A percentile compares a stretch with the other conserved stretches of the same genome.
phyloP scores from a whole-genome alignment of 495 filamentous ascomycete species.

The Hyphodiscus hymeniophilus region DNA sequence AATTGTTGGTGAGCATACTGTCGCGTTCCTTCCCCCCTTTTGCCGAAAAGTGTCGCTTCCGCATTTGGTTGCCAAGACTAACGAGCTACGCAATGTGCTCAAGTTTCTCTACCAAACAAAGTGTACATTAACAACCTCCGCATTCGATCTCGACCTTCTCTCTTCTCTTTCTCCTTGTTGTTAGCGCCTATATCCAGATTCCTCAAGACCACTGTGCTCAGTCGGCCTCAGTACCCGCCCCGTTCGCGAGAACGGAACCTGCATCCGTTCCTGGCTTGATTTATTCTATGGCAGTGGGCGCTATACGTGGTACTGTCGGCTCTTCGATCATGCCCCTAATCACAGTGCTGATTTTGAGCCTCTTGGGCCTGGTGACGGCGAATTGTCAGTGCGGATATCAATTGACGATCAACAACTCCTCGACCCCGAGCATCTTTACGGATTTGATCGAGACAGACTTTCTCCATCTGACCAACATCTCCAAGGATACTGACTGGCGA shows the following conservation, averaged over 20 bases:
- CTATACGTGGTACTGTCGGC: neutral
- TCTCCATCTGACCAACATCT: constrained; percentile 41
- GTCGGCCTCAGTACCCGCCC: neutral
- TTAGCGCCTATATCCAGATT: no score
- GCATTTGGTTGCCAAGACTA: no score
- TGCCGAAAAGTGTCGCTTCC: no score
- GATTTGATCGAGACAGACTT: constrained; percentile 65
- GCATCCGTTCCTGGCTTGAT: neutral
- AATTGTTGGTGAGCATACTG: no score
- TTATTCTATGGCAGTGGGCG: neutral
- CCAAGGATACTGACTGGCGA: constrained; percentile 47
- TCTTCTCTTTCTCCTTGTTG: no score
- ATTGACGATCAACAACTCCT: constrained; percentile 29
- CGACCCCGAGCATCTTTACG: constrained; percentile 46
- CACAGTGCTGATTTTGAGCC: constrained; percentile 9
- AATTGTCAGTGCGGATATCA: constrained; percentile 68
- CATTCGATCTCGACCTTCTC: no score
- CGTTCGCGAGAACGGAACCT: neutral
- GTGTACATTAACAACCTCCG: no score
- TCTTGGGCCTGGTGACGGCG: constrained; percentile 26
- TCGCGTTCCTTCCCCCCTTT: no score
- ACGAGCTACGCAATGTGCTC: no score
- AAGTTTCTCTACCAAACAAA: no score
- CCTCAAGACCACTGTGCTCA: no score
- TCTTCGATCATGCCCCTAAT: neutral